Evolutionary conservation across 495 filamentous ascomycete genomes (phyloP).

Genomic region (Aspergillus hancockii): DNA sequence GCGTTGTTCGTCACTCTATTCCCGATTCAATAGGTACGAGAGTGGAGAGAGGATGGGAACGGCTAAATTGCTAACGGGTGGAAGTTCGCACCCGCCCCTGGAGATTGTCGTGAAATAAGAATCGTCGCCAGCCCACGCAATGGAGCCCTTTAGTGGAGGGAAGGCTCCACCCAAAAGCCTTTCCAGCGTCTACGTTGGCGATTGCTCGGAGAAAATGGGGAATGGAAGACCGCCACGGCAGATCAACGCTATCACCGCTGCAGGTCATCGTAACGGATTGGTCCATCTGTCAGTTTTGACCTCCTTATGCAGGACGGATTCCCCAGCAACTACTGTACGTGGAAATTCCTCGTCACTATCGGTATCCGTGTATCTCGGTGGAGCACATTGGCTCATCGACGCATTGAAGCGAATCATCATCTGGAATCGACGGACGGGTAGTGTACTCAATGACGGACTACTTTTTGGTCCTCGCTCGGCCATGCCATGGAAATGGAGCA

Average conservation of each 20-base stretch:
- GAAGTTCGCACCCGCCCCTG: too few relatives aligned
- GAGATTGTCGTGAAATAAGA: neutral
- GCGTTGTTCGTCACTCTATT: neutral
- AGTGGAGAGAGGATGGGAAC: neutral
- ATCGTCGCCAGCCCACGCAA: neutral
- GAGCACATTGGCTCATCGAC: neutral
- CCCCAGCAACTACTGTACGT: neutral
- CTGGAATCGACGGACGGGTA: neutral
- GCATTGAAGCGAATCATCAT: neutral
- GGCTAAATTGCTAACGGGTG: neutral
- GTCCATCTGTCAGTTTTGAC: neutral
- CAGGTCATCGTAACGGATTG: neutral
- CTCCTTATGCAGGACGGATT: neutral
- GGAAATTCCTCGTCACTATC: neutral
- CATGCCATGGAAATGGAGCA: conserved; percentile 12
- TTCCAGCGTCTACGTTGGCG: neutral
- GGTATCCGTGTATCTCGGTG: neutral
- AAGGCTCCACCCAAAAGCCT: conserved; percentile 2
- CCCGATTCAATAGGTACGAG: neutral
- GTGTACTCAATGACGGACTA: neutral
- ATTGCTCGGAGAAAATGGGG: neutral
- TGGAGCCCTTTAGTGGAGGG: neutral
- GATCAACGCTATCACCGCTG: neutral
- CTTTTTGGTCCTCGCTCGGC: neutral
- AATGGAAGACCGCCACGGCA: conserved; percentile 1